These are phyloP conservation scores for Ceriops tagal DNA, from an alignment of 345 rosid genomes.

Conservation along the genomic window DNA sequence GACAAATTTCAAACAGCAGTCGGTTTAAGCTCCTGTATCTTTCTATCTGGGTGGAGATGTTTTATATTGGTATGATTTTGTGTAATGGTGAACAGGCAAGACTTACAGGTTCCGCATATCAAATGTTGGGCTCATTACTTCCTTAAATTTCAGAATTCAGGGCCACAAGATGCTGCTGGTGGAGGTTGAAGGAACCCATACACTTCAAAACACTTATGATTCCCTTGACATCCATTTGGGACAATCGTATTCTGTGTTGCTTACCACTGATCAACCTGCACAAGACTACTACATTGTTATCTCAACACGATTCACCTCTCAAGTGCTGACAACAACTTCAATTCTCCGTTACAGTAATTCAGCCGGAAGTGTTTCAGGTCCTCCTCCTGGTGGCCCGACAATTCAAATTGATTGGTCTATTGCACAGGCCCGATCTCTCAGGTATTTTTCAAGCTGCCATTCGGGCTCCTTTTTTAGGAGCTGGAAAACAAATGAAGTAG, in stretches of 20 bases:
- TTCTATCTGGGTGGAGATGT: neutral
- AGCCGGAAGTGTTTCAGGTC: slow-evolving; percentile 25
- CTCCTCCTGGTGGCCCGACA: slow-evolving; percentile 29
- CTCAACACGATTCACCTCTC: slow-evolving; percentile 26
- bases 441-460: slow-evolving; percentile 9
- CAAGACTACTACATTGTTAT: slow-evolving; percentile 28
- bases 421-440: slow-evolving; percentile 29
- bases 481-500: too few relatives aligned
- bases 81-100: slow-evolving; percentile 21
- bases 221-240: slow-evolving; percentile 33
- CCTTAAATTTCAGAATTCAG: slow-evolving; percentile 31
- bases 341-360: slow-evolving; percentile 29
- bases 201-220: slow-evolving; percentile 28
- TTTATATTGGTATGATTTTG: neutral
- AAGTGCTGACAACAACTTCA: slow-evolving; percentile 22
- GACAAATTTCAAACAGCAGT: neutral
- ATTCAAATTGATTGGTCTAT: slow-evolving; percentile 33
- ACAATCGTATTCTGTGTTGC: slow-evolving; percentile 32
- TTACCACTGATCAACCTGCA: slow-evolving; percentile 28
- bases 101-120: slow-evolving; percentile 35
- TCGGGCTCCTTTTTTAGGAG: too few relatives aligned
- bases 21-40: too few relatives aligned
- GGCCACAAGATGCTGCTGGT: slow-evolving; percentile 30
- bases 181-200: slow-evolving; percentile 34
- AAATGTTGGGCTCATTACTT: slow-evolving; percentile 28